A percentile compares a stretch with the other conserved stretches of the same genome.
These are phyloP conservation scores for Cladochytrium replicatum DNA, from an alignment of 192 early-diverging fungal species.

Conservation along the genomic window DNA sequence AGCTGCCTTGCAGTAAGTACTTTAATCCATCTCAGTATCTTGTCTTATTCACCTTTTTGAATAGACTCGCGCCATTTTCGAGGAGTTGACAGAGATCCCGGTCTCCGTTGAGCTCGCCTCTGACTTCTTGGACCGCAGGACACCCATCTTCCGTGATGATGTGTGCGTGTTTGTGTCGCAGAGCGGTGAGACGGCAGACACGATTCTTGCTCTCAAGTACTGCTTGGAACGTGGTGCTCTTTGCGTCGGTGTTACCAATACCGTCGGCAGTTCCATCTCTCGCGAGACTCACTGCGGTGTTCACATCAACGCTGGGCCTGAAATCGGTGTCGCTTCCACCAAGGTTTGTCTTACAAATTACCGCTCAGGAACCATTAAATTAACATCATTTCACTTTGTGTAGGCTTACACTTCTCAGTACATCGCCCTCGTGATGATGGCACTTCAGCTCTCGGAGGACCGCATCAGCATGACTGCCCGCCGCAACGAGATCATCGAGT, in stretches of 20 bases:
- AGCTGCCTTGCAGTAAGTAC: conserved; percentile 78
- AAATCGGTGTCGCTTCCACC: conserved; percentile 96
- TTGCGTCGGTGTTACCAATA: conserved; percentile 95
- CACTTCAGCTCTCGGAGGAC: conserved; percentile 89
- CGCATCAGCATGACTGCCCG: conserved; percentile 78
- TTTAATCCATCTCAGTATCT: not conserved
- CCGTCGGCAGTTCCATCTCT: conserved; percentile 90
- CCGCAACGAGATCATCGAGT: conserved; percentile 89
- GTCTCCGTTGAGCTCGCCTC: conserved; percentile 81
- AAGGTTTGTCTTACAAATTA: conserved; percentile 51
- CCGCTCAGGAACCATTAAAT: conserved; percentile 5
- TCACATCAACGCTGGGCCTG: conserved; percentile 98
- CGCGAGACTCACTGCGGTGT: conserved; percentile 99
- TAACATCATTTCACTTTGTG: conserved; percentile 2
- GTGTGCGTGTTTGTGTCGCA: conserved; percentile 99
- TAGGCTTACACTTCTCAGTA: conserved; percentile 97
- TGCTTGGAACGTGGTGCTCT: conserved; percentile 95
- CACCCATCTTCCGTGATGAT: conserved; percentile 98
- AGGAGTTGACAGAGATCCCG: conserved; percentile 95
- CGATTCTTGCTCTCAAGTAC: conserved; percentile 94
- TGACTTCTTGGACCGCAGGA: conserved; percentile 92
- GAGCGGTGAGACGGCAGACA: conserved; percentile 97
- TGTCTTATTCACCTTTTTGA: not conserved
- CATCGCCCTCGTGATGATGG: conserved; percentile 97
- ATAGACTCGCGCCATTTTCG: conserved; percentile 89